Base-by-base conservation (phyloP, 1,284 basidiomycete genomes). In the Pseudozyma pruni region DNA sequence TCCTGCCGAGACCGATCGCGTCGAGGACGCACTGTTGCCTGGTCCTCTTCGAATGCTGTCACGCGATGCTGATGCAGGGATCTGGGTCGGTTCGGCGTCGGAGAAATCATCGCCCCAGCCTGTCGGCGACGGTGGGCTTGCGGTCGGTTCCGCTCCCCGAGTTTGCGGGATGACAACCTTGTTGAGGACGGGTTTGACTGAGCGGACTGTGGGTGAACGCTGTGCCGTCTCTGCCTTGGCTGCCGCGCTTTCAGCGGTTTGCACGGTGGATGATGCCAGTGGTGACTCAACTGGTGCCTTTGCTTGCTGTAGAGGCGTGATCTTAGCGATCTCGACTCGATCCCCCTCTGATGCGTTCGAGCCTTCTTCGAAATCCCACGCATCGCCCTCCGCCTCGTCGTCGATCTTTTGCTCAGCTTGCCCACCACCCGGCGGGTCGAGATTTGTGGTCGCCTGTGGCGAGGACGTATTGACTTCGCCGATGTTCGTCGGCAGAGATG, bases 321-420 rank as follows among this genome's bases (percentile, higher is more conserved):
- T 42, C 14, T 38, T 16, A 33, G 56, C 39, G 8, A 48, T 27
- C 16, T 66, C 62, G 25, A 37, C 47, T 37, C 43, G 42, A 27
- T 59, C 62, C 3, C 46, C 43, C 25, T 66, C 62, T 5, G 62
- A 59, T 31, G 62, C 42, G 22, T 52, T 59, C 9, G 62, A 66
- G 20, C 44, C 41, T 6, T 67, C 63, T 17, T 67, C 63, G 16
- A 70, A 70, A 7, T n/a, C 67, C 67, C 67, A 70, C 3, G 55
- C 67, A 22, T 70, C 67, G 22, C 44, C 49, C 8, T 58, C 60
- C 16, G 44, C 49, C 32, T 55, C 67, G 14, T 49, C 38, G n/a
- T 32, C 46, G 19, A 39, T 19, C 0, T 33, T 17, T 9, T 23
- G 23, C 14, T 34, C 14, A 23, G 22, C 39, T 11, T 7, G 27